Percentiles rank a stretch among this genome's conserved stretches.
Evolutionary conservation across 352 stramenopile species (phyloP).

Genomic region (Pythium phragmitis): DNA sequence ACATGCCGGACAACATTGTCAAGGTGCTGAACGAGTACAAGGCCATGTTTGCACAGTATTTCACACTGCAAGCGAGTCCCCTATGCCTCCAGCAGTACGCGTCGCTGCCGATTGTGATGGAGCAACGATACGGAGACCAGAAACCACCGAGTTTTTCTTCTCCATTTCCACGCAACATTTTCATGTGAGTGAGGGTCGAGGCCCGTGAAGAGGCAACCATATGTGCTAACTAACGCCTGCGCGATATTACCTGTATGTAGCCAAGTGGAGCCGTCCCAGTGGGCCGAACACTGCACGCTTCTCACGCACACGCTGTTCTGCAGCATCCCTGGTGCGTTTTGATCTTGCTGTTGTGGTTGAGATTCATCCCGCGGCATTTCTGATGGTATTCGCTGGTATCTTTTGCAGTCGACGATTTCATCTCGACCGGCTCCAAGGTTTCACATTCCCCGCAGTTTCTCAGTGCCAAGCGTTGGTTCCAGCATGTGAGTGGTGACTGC

Average conservation of each 20-base stretch:
- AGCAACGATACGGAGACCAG: constrained; percentile 18
- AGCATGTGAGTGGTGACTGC: constrained; percentile 53
- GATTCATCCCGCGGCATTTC: not conserved
- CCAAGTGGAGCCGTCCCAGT: constrained; percentile 56
- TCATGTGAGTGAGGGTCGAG: constrained; percentile 19
- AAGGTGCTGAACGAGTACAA: constrained; percentile 52
- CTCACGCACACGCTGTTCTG: constrained; percentile 80
- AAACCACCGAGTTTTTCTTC: constrained; percentile 8
- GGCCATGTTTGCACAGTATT: constrained; percentile 49
- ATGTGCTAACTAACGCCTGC: not conserved
- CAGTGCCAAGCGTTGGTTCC: constrained; percentile 77
- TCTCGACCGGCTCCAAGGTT: constrained; percentile 49
- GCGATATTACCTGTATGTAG: constrained; percentile 21
- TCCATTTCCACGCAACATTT: constrained; percentile 26
- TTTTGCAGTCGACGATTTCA: constrained; percentile 68
- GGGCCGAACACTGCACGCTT: constrained; percentile 75
- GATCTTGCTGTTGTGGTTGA: not conserved
- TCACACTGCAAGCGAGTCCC: constrained; percentile 41
- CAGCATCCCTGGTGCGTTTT: constrained; percentile 58
- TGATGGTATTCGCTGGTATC: not conserved
- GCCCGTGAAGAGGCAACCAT: not conserved
- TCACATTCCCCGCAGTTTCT: constrained; percentile 57
- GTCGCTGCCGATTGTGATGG: constrained; percentile 18
- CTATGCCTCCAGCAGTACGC: constrained; percentile 25
- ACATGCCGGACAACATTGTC: constrained; percentile 27